phyloP scores from a whole-genome alignment of 1,139 yeast genomes.

The Suhomyces maxii region DNA sequence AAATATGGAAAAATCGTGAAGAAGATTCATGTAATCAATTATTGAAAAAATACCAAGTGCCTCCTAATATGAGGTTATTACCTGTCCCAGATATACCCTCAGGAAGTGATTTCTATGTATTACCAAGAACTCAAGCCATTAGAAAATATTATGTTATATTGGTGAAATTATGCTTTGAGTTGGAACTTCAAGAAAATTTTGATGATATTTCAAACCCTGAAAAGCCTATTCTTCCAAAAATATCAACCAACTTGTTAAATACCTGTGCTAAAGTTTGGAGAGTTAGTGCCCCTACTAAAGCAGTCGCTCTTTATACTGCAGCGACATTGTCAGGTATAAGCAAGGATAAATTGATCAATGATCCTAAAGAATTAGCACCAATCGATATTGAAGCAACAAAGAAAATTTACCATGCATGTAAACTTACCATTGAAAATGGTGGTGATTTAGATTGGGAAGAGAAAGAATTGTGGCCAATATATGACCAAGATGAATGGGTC shows the following conservation, averaged over 20 bases:
- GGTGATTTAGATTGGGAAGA: slow-evolving; percentile 37
- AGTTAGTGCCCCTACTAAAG: slow-evolving; percentile 52
- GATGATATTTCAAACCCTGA: slow-evolving; percentile 20
- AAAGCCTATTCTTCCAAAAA: slow-evolving; percentile 37
- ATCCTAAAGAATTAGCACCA: slow-evolving; percentile 31
- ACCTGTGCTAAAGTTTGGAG: slow-evolving; percentile 63
- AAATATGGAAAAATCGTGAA: slow-evolving; percentile 56
- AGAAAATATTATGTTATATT: slow-evolving; percentile 33
- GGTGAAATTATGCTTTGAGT: slow-evolving; percentile 29
- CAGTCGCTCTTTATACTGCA: slow-evolving; percentile 54
- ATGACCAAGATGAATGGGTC: slow-evolving; percentile 56
- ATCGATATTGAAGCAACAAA: slow-evolving; percentile 31
- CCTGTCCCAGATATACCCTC: slow-evolving; percentile 31
- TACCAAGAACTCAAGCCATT: slow-evolving; percentile 40
- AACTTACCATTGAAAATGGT: slow-evolving; percentile 30
- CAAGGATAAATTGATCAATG: slow-evolving; percentile 29
- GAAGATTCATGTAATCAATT: slow-evolving; percentile 36
- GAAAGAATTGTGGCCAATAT: slow-evolving; percentile 43
- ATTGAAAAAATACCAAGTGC: slow-evolving; percentile 39
- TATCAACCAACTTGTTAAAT: slow-evolving; percentile 41
- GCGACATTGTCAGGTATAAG: slow-evolving; percentile 46
- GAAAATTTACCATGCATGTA: slow-evolving; percentile 31
- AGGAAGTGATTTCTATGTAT: slow-evolving; percentile 39
- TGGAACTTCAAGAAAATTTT: slow-evolving; percentile 17
- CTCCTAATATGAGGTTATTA: slow-evolving; percentile 33